A percentile compares a stretch with the other conserved stretches of the same genome.
These are phyloP conservation scores for Phytophthora sp. DNA, from an alignment of 352 stramenopile genomes.

Conservation along the genomic window DNA sequence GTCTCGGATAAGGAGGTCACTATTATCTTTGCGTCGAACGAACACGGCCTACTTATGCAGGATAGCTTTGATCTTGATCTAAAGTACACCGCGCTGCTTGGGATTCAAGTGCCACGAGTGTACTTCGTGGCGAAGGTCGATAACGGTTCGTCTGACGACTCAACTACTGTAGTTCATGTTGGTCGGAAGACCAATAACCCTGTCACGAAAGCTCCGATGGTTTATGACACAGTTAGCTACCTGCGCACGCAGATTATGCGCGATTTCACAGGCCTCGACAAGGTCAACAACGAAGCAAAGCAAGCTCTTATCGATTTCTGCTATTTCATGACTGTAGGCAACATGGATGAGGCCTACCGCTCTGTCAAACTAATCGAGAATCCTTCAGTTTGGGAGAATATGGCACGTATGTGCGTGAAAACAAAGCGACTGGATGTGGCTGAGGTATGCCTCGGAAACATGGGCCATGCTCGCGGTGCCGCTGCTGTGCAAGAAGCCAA, in stretches of 20 bases:
- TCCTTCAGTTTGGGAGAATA: constrained; percentile 95
- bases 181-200: constrained; percentile 39
- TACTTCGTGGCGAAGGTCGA: constrained; percentile 74
- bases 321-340: constrained; percentile 94
- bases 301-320: constrained; percentile 95
- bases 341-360: constrained; percentile 96
- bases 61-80: constrained; percentile 88
- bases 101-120: constrained; percentile 83
- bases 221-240: constrained; percentile 55
- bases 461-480: constrained; percentile 92
- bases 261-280: constrained; percentile 93
- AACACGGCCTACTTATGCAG: constrained; percentile 92
- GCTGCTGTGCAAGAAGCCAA: constrained; percentile 86
- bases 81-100: constrained; percentile 83
- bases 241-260: constrained; percentile 89
- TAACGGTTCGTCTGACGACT: constrained; percentile 41
- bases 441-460: constrained; percentile 95
- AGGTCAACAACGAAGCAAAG: constrained; percentile 86
- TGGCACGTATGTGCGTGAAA: constrained; percentile 97
- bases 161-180: constrained; percentile 45
- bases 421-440: constrained; percentile 95
- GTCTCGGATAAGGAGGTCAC: constrained; percentile 87
- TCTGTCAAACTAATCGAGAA: constrained; percentile 94
- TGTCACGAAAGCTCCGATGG: constrained; percentile 14
- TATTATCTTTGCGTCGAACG: constrained; percentile 92